phyloP scores from a whole-genome alignment of 495 filamentous ascomycete species.

The Sphaerosporella brunnea region DNA sequence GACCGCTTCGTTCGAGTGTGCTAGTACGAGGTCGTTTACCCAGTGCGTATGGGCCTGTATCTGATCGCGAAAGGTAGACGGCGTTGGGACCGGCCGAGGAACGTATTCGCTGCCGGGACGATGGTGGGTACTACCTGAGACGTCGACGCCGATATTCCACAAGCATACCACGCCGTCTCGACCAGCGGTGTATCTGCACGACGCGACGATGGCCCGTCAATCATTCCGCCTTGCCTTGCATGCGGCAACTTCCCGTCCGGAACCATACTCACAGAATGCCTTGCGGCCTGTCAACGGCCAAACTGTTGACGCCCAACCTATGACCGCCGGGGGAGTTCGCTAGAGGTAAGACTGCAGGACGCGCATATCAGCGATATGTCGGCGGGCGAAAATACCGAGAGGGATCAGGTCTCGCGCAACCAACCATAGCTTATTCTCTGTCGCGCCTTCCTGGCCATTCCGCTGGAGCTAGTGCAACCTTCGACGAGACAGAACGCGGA shows the following conservation, averaged over 20 bases:
- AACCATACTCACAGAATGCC: conserved; percentile 58
- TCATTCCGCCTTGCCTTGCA: neutral
- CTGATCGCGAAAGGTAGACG: conserved; percentile 64
- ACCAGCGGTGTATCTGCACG: conserved; percentile 73
- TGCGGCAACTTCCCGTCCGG: conserved; percentile 4
- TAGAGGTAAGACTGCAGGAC: conserved; percentile 63
- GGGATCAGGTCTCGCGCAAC: conserved; percentile 6
- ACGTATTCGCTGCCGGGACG: conserved; percentile 13
- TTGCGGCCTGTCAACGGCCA: conserved; percentile 68
- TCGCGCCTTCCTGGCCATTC: conserved; percentile 41
- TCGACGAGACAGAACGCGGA: no score
- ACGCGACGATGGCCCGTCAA: conserved; percentile 6
- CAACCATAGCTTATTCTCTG: conserved; percentile 50
- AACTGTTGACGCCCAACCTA: conserved; percentile 80
- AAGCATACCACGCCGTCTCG: conserved; percentile 91
- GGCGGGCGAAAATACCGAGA: neutral
- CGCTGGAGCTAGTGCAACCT: no score
- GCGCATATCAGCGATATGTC: conserved; percentile 1
- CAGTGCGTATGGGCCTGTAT: conserved; percentile 97
- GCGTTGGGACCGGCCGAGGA: conserved; percentile 27
- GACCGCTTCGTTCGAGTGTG: conserved; percentile 61
- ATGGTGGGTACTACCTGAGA: conserved; percentile 25
- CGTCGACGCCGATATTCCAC: conserved; percentile 64
- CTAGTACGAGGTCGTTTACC: conserved; percentile 91
- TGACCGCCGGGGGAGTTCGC: conserved; percentile 82